These are phyloP conservation scores for Eleusine coracana DNA, from an alignment of 176 grass and related monocot genomes.

Conservation along the genomic window DNA sequence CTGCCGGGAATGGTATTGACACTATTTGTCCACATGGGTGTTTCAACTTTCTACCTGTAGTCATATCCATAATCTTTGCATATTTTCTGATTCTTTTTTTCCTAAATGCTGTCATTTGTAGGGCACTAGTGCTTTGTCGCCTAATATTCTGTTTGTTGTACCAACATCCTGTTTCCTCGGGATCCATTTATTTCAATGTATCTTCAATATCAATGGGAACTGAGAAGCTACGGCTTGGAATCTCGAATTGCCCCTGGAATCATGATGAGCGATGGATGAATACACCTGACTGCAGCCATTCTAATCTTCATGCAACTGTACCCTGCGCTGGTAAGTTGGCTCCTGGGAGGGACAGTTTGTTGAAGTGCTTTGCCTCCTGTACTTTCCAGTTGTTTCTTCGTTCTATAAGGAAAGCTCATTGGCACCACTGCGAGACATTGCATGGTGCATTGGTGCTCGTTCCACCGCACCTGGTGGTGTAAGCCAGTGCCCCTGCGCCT, in stretches of 20 bases:
- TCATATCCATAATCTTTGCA: constrained; percentile 38
- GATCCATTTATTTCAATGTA: constrained; percentile 26
- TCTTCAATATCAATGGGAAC: constrained; percentile 31
- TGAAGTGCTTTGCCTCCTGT: constrained; percentile 42
- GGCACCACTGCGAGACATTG: constrained; percentile 46
- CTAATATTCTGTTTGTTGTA: constrained; percentile 31
- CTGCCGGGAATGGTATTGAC: constrained; percentile 19
- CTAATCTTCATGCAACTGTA: constrained; percentile 37
- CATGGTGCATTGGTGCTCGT: constrained; percentile 52
- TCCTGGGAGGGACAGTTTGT: constrained; percentile 42
- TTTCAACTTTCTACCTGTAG: constrained; percentile 35
- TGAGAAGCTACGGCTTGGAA: constrained; percentile 32
- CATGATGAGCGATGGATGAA: constrained; percentile 26
- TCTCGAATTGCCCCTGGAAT: constrained; percentile 13
- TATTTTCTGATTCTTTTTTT: constrained; percentile 40
- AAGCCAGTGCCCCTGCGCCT: constrained; percentile 13
- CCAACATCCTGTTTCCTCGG: constrained; percentile 19
- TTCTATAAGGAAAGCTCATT: constrained; percentile 52
- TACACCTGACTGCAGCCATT: constrained; percentile 25
- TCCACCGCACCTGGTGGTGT: constrained; percentile 46
- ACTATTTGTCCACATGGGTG: constrained; percentile 5
- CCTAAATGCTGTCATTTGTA: constrained; percentile 29
- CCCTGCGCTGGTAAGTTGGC: constrained; percentile 28
- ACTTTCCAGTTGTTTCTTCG: constrained; percentile 52
- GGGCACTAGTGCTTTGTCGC: constrained; percentile 22